Evolutionary conservation across 2,329 filamentous ascomycete genomes (phyloP), one percentile per base, ranked within the genome.

Genomic region (Fusarium succisae): DNA sequence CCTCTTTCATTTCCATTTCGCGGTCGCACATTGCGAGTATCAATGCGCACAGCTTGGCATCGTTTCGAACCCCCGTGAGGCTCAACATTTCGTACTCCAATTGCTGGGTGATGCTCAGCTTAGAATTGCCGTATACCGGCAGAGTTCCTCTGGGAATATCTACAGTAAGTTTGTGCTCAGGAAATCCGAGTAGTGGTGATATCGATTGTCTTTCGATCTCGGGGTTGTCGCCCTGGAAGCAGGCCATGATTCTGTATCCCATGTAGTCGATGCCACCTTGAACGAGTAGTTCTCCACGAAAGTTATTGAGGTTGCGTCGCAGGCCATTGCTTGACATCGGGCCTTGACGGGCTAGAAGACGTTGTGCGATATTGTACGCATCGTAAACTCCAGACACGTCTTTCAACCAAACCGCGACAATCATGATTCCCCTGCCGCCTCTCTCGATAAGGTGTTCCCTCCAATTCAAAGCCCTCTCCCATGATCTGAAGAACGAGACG

Each of bases 351-450:
- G 2, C 15, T 35, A 35, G 0, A 57, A 66, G 43, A 17, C 9
- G 1, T 30, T 5, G 8, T 51, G 44, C 38, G 7, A 59, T 51
- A 18, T 6, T 9, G 4, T 58, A 14, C 9, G 32, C 61, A 38
- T 66, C 45, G 26, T 58, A 65, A 12, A 58, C 44, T 17, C 14
- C 12, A n/a, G 43, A 26, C 12, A 44, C 7, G 9, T 12, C 61
- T 9, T 66, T 28, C 20, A 53, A 28, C 51, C 61, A 66, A 28
- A 66, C 61, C 9, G 45, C 61, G 6, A 66, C 30, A 15, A 67
- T 48, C 17, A 35, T 28, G 7, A 53, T 15, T 11, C 12, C 22
- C 22, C 5, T 37, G 2, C 20, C 51, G 18, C 15, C 26, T 44
- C 22, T 20, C 1, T 18, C 4, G 4, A 51, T 41, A 5, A 48